A percentile compares a stretch with the other conserved stretches of the same genome.
phyloP scores from a whole-genome alignment of 2,329 filamentous ascomycete species.

The Apiospora arundinis region DNA sequence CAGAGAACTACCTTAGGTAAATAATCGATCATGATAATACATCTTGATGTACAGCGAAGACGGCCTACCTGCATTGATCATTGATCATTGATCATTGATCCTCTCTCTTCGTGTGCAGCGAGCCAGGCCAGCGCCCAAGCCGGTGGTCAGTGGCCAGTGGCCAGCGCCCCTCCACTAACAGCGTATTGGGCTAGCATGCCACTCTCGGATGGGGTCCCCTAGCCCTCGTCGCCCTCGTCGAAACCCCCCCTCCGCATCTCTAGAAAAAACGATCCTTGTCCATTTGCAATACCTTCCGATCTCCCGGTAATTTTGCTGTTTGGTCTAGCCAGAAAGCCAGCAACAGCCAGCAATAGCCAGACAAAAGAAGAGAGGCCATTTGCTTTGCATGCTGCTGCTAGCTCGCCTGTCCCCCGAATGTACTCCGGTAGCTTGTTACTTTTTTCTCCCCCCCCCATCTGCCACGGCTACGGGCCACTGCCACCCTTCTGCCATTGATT shows the following conservation, averaged over 20 bases:
- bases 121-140: no score
- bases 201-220: slow-evolving; percentile 9
- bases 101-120: no score
- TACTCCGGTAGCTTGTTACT: neutral
- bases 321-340: slow-evolving; percentile 8
- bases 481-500: no score
- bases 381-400: neutral
- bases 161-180: neutral
- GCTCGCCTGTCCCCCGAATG: neutral
- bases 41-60: no score
- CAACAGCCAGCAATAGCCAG: no score
- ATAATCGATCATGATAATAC: no score
- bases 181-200: neutral
- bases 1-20: no score
- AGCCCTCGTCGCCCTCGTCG: neutral
- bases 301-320: slow-evolving; percentile 9
- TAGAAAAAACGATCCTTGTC: slow-evolving; percentile 15
- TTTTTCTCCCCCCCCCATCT: neutral
- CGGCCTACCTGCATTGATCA: no score
- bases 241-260: slow-evolving; percentile 15
- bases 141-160: no score
- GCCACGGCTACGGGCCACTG: neutral
- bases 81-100: no score
- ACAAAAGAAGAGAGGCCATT: neutral
- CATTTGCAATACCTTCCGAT: slow-evolving; percentile 14